These are phyloP conservation scores for Sporothrix dimorphospora DNA, from an alignment of 2,329 filamentous ascomycete species.

Conservation along the genomic window DNA sequence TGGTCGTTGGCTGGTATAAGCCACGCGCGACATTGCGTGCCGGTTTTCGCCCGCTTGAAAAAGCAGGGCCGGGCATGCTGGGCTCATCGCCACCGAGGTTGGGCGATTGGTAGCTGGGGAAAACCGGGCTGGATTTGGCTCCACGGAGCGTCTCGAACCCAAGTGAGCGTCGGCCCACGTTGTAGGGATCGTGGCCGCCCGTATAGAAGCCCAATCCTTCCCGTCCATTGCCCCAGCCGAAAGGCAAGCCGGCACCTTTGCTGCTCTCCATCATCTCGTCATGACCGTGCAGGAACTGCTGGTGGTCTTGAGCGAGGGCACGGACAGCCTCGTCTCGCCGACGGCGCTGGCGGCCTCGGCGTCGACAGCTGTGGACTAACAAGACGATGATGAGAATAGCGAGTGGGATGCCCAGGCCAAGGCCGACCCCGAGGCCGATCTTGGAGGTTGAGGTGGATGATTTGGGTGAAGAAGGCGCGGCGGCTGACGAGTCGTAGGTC, in stretches of 20 bases:
- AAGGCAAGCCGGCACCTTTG: constrained; percentile 38
- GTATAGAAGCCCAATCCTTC: constrained; percentile 49
- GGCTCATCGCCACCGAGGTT: constrained; percentile 12
- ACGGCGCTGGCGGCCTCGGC: constrained; percentile 43
- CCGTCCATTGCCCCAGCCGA: constrained; percentile 38
- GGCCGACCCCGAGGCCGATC: constrained; percentile 64
- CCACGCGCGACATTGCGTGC: constrained; percentile 42
- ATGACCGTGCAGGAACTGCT: constrained; percentile 48
- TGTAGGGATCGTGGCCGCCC: constrained; percentile 49
- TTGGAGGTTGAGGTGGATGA: constrained; percentile 43
- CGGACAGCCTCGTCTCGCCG: constrained; percentile 52
- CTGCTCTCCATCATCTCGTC: constrained; percentile 54
- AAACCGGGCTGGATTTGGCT: constrained; percentile 34
- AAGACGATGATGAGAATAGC: constrained; percentile 52
- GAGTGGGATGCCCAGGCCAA: constrained; percentile 65
- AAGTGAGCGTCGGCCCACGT: constrained; percentile 41
- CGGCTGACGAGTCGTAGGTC: constrained; percentile 30
- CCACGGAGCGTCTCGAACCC: constrained; percentile 56
- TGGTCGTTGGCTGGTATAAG: constrained; percentile 43
- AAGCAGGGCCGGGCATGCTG: neutral
- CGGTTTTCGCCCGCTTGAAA: constrained; percentile 37
- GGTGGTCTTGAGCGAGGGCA: constrained; percentile 54
- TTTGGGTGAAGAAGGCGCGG: constrained; percentile 21
- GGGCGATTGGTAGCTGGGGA: constrained; percentile 28
- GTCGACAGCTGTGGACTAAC: constrained; percentile 52